Base-by-base conservation (phyloP, 306 rosid species). In the Vigna angularis region DNA sequence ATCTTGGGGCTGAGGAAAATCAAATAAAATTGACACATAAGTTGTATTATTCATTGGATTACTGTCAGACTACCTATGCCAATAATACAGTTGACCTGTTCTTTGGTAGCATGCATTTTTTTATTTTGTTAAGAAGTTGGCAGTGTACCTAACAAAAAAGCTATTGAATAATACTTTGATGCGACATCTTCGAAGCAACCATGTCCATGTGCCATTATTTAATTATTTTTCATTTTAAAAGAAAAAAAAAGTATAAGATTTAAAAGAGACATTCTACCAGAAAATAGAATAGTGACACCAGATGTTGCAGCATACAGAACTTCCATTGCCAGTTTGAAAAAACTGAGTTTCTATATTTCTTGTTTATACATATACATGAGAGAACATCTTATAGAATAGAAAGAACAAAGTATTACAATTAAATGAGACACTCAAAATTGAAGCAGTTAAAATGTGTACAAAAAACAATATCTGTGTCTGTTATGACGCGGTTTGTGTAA, bases 381-480 rank as follows among this genome's bases (percentile, higher is more conserved):
- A 55, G 15, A 42, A 13, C 38, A 32, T n/a, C 70, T 36, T 49
- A 13, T 58, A 67, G 7, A 68, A 76, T 70, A 70, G 63, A 75
- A 79, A 70, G 70, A 76, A n/a, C 22, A 70, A 58, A 44, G 13
- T 18, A 70, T 66, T 14, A 24, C 13, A 79, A 82, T 66, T 28
- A 50, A 75, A 83, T 72, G 52, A 71, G n/a, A 76, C 30, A 67
- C 62, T 75, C 40, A 53, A 71, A 82, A 86, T 38, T 80, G 75
- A 73, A 82, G 73, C 49, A 61, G 44, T 61, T 72, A 73, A 67
- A 51, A 44, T 86, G 82, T 76, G 48, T 76, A 67, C 84, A 80
- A 66, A 80, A 66, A 72, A 50, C 72, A 79, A 47, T 61, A 47
- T 16, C 47, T 61, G 36, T 58, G 62, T 56, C 26, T 69, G 77